Conservation (phyloP, 768 basidiomycete species). For the Xerocomellus dryophilus region DNA sequence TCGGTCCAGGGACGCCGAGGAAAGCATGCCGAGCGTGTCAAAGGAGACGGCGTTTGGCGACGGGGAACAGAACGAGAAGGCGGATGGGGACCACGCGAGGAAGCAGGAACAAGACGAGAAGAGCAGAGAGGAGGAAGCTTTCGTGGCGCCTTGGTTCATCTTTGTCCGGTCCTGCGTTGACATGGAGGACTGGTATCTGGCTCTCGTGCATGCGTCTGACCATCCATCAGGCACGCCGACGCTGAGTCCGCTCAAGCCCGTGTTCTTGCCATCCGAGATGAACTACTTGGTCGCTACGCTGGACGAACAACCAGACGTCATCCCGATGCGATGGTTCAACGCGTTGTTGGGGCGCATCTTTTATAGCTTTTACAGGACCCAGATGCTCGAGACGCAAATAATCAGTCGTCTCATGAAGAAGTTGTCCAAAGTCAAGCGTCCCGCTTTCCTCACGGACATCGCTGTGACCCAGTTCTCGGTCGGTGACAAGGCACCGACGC, state of each 20-base stretch:
- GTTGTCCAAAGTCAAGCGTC: slow-evolving; percentile 85
- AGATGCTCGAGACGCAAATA: slow-evolving; percentile 77
- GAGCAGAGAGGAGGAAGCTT: slow-evolving; percentile 44
- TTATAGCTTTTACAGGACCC: slow-evolving; percentile 87
- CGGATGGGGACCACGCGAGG: neutral
- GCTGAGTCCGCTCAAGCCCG: slow-evolving; percentile 53
- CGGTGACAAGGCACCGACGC: slow-evolving; percentile 76
- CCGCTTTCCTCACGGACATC: slow-evolving; percentile 80
- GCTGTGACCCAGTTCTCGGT: slow-evolving; percentile 87
- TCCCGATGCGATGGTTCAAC: slow-evolving; percentile 97
- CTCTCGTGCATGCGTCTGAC: slow-evolving; percentile 72
- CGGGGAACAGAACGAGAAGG: slow-evolving; percentile 31
- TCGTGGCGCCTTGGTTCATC: slow-evolving; percentile 83
- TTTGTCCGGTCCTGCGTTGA: slow-evolving; percentile 84
- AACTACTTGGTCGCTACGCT: slow-evolving; percentile 74
- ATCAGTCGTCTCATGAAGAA: slow-evolving; percentile 91
- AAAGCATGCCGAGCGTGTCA: slow-evolving; percentile 47
- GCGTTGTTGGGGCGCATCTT: slow-evolving; percentile 90
- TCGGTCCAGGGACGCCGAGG: slow-evolving; percentile 35
- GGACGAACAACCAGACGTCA: slow-evolving; percentile 92
- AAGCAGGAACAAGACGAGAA: slow-evolving; percentile 40
- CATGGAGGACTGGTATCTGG: slow-evolving; percentile 97
- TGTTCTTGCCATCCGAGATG: slow-evolving; percentile 83
- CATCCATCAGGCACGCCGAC: slow-evolving; percentile 60
- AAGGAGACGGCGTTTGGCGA: slow-evolving; percentile 46